Base-by-base conservation (phyloP, 1,284 basidiomycete genomes). In the Austroboletus niveus region DNA sequence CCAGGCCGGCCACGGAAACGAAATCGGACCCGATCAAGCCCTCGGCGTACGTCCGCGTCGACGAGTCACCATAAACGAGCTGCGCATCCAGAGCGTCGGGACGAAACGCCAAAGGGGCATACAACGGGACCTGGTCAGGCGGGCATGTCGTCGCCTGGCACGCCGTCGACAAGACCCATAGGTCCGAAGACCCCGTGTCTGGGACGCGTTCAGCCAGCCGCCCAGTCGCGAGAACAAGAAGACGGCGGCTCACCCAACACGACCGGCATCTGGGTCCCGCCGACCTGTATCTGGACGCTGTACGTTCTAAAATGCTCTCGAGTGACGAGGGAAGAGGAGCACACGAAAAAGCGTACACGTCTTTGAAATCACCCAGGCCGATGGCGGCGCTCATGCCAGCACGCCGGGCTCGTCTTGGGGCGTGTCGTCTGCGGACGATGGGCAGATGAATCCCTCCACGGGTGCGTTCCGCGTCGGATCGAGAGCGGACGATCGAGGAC, bases 101-200 rank as follows among this genome's bases (percentile, higher is more conserved):
- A 30, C 69, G 60, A 56, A 80, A 74, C 14, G 58, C 67, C 5
- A 70, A 47, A 43, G 71, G 69, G 1, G 74, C 70, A 53, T 79
- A 79, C 31, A 75, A 57, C 10, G 71, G 57, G 9, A 70, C 57
- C 4, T 59, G 60, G 29, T 54, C 57, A 4, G 61, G 45, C 49
- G 70, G 73, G 35, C 63, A 69, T 1, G 47, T 20, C 27, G 38
- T 22, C 22, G 53, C 56, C 11, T 58, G 68, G 60, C 79, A 83
- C 2, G 67, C 62, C 29, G 77, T 72, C 0, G 80, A 79, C 27
- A 77, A 58, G n/a, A 80, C 73, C 81, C 82, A 84, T 8, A 81
- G 55, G 57, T 82, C 80, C 6, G 80, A 77, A 4, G 81, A 82
- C 34, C 80, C 80, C 8, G 80, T 81, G 51, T 82, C 80, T 79